phyloP scores from a whole-genome alignment of 2,329 filamentous ascomycete genomes.

The Diaporthe eres region DNA sequence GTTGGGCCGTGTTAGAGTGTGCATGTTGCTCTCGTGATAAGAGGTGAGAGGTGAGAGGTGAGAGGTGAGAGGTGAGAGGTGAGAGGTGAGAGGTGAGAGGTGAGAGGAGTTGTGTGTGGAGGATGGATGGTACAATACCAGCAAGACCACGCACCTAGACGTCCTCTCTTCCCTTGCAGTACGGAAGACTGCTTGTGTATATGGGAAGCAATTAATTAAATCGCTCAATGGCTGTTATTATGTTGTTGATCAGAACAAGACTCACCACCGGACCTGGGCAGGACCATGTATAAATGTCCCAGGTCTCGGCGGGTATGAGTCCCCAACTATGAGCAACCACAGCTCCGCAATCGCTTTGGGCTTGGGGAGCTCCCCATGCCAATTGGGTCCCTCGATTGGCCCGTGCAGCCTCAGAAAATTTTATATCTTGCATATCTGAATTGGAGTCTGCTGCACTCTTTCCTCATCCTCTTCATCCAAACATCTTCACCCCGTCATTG shows the following conservation, averaged over 20 bases:
- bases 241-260: not conserved
- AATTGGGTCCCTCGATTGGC: slow-evolving; percentile 28
- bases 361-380: slow-evolving; percentile 17
- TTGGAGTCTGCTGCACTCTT: not conserved
- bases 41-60: not conserved
- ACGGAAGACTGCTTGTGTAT: not conserved
- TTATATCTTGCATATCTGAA: slow-evolving; percentile 32
- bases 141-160: not conserved
- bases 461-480: not conserved
- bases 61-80: not conserved
- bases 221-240: not conserved
- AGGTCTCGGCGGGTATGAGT: slow-evolving; percentile 1
- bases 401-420: slow-evolving; percentile 36
- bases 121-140: not conserved
- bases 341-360: slow-evolving; percentile 33
- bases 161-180: slow-evolving; percentile 1
- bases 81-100: not conserved
- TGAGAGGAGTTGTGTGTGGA: not conserved
- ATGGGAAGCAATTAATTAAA: not conserved
- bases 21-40: not conserved
- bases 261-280: not conserved
- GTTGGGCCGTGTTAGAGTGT: not conserved
- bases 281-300: not conserved
- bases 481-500: not conserved
- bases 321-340: slow-evolving; percentile 31